Conservation (phyloP, 441 rosid genomes). For the Eugenia klotzschiana region DNA sequence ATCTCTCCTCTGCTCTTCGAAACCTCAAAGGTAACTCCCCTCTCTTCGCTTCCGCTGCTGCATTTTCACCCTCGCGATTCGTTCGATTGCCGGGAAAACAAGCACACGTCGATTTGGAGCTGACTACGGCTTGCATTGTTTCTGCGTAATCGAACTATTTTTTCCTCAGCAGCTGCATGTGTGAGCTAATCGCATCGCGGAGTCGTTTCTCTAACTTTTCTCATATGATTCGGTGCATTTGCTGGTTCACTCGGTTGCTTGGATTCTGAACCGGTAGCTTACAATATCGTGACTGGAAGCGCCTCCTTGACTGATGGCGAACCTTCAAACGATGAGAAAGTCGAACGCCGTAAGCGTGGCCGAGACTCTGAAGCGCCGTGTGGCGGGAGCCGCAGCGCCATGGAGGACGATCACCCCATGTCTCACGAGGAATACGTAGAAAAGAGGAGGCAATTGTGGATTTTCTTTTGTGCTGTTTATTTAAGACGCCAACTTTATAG, state of each 20-base stretch:
- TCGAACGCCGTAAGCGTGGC: conserved; percentile 17
- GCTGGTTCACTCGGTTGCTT: not conserved
- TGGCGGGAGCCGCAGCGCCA: not conserved
- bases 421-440: conserved; percentile 47
- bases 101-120: not conserved
- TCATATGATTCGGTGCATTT: not conserved
- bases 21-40: conserved; percentile 34
- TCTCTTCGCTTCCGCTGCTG: not conserved
- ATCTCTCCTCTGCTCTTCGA: conserved; percentile 47
- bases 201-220: not conserved
- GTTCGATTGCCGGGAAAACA: not conserved
- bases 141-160: not conserved
- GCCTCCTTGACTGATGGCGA: conserved; percentile 20
- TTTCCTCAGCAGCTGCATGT: not conserved
- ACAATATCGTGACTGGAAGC: conserved; percentile 45
- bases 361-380: conserved; percentile 7
- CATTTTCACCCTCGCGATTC: not conserved
- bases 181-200: not conserved
- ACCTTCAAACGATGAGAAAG: conserved; percentile 3
- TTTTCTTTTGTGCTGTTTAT: not conserved
- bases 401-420: conserved; percentile 33
- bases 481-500: not conserved
- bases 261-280: conserved; percentile 18
- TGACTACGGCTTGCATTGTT: not conserved
- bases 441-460: conserved; percentile 24